phyloP scores from a whole-genome alignment of 352 stramenopile genomes.

The Phytopythium aichiense region DNA sequence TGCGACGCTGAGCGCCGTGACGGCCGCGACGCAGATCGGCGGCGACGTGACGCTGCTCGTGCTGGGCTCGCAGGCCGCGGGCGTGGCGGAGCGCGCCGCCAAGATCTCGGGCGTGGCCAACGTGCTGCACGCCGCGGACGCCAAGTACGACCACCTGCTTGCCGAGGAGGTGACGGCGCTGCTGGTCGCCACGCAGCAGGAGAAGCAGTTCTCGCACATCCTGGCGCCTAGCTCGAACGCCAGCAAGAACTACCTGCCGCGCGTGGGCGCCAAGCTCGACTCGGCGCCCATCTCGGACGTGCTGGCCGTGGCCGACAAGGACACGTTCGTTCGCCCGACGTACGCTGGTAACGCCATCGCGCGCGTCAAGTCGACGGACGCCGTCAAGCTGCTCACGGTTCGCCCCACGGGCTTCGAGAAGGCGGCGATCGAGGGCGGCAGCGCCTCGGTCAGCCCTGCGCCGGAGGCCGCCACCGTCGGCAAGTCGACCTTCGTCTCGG shows the following conservation, averaged over 20 bases:
- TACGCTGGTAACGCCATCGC: conserved; percentile 87
- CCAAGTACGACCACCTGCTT: conserved; percentile 87
- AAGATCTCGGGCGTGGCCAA: conserved; percentile 78
- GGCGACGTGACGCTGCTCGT: conserved; percentile 79
- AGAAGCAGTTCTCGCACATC: conserved; percentile 88
- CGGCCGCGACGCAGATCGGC: conserved; percentile 80
- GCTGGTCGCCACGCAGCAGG: conserved; percentile 60
- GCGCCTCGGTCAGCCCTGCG: conserved; percentile 58
- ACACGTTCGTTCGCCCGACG: conserved; percentile 94
- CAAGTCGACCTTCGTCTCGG: conserved; percentile 90
- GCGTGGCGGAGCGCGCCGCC: conserved; percentile 54
- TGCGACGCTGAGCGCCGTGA: conserved; percentile 82
- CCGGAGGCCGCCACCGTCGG: conserved; percentile 47
- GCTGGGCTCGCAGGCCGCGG: conserved; percentile 56
- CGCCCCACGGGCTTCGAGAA: conserved; percentile 98
- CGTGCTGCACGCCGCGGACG: conserved; percentile 80
- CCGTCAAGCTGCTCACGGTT: conserved; percentile 95
- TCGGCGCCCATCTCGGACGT: conserved; percentile 96
- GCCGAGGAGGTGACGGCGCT: conserved; percentile 85
- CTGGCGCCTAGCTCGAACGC: conserved; percentile 94
- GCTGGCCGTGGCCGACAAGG: conserved; percentile 82
- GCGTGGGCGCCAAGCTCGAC: conserved; percentile 93
- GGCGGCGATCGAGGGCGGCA: conserved; percentile 74
- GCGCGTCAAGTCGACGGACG: conserved; percentile 85
- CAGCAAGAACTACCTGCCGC: conserved; percentile 96